A percentile compares a stretch with the other conserved stretches of the same genome.
These are phyloP conservation scores for Amauroascus verrucosus DNA, from an alignment of 2,329 filamentous ascomycete species.

Conservation along the genomic window DNA sequence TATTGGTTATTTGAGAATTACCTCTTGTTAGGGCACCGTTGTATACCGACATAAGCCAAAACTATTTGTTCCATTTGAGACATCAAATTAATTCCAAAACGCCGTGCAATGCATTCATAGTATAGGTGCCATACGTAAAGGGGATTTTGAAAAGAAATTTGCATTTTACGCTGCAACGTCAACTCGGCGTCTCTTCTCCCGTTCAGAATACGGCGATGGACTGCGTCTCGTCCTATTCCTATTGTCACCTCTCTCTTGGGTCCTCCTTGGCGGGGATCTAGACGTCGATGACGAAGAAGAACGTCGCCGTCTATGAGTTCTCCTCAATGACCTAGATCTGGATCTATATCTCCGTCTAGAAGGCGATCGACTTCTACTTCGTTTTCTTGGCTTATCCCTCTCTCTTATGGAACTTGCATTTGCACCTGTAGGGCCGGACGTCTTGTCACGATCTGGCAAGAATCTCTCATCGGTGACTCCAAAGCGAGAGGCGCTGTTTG, in stretches of 20 bases:
- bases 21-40: no score
- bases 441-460: conserved; percentile 35
- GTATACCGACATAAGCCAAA: not conserved
- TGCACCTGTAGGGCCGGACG: conserved; percentile 27
- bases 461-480: conserved; percentile 40
- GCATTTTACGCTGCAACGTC: conserved; percentile 15
- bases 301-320: conserved; percentile 40
- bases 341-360: conserved; percentile 30
- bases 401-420: conserved; percentile 37
- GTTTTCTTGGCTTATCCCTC: conserved; percentile 22
- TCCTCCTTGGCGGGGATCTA: conserved; percentile 16
- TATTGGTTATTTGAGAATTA: no score
- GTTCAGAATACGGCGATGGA: conserved; percentile 33
- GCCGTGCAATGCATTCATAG: conserved; percentile 8
- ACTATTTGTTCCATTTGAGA: not conserved
- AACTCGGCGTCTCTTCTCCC: conserved; percentile 35
- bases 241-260: conserved; percentile 38
- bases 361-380: conserved; percentile 28
- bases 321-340: conserved; percentile 44
- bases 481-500: conserved; percentile 25
- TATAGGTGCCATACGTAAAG: not conserved
- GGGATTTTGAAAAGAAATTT: not conserved
- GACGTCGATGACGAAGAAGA: conserved; percentile 34
- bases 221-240: conserved; percentile 32
- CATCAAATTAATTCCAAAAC: not conserved